A percentile compares a stretch with the other conserved stretches of the same genome.
These are phyloP conservation scores for Penicillium sp. DNA, from an alignment of 2,329 filamentous ascomycete genomes.

Conservation along the genomic window DNA sequence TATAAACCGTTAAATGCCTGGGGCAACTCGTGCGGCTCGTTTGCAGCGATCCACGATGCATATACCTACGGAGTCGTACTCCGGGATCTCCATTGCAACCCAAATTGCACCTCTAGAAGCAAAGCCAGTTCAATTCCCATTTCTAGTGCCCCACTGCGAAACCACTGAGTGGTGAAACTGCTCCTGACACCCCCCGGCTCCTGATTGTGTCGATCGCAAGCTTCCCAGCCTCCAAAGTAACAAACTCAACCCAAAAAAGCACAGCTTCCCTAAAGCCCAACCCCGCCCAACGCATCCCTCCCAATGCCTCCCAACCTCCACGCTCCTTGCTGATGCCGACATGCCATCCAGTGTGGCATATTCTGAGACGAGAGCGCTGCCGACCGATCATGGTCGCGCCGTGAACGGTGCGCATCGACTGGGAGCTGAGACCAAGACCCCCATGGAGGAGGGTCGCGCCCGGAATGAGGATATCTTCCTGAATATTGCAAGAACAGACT, in stretches of 20 bases:
- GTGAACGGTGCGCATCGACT: conserved; percentile 24
- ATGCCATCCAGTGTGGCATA: conserved; percentile 33
- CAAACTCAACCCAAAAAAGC: not conserved
- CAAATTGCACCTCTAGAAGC: too few relatives aligned
- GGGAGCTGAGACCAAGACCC: conserved; percentile 27
- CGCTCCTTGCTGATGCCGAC: conserved; percentile 28
- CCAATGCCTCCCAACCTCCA: conserved; percentile 25
- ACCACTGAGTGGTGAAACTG: conserved; percentile 45
- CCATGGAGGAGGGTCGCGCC: conserved; percentile 34
- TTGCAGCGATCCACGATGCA: conserved; percentile 13
- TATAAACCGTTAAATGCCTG: too few relatives aligned
- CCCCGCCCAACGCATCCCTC: not conserved
- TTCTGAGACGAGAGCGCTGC: conserved; percentile 24
- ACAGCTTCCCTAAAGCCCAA: not conserved
- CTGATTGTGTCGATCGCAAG: conserved; percentile 26
- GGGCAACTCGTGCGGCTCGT: too few relatives aligned
- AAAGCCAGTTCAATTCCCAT: not conserved
- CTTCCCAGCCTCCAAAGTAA: conserved; percentile 16
- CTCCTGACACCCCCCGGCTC: conserved; percentile 44
- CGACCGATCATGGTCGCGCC: conserved; percentile 24
- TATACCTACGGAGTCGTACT: not conserved
- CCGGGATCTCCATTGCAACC: too few relatives aligned
- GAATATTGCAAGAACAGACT: conserved; percentile 43
- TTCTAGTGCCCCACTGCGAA: conserved; percentile 42
- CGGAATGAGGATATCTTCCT: conserved; percentile 44